phyloP scores from a whole-genome alignment of 441 rosid species.

The Eruca vesicaria region DNA sequence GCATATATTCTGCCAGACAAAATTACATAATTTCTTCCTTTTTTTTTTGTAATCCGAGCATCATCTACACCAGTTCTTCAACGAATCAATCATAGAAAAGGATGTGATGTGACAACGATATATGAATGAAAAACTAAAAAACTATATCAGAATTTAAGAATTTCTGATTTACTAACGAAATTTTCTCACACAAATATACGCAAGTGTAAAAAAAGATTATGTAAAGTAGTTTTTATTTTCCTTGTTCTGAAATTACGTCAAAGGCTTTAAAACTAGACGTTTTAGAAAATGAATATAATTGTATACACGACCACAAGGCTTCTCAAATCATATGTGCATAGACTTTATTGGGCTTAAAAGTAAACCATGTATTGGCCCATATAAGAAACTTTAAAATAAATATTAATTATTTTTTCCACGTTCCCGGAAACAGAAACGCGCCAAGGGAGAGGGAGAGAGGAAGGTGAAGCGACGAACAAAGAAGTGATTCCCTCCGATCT shows the following conservation, averaged over 20 bases:
- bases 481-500: no score
- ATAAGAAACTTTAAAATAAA: no score
- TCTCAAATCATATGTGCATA: no score
- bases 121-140: neutral
- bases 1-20: slow-evolving; percentile 28
- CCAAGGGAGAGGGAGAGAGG: neutral
- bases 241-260: no score
- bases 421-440: neutral
- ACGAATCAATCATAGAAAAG: slow-evolving; percentile 16
- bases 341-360: slow-evolving; percentile 12
- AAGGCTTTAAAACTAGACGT: no score
- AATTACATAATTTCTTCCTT: slow-evolving; percentile 16
- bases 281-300: no score
- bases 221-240: no score
- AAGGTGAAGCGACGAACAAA: slow-evolving; percentile 21
- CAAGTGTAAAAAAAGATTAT: no score
- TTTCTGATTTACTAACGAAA: no score
- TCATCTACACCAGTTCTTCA: slow-evolving; percentile 12
- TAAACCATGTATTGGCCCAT: slow-evolving; percentile 21
- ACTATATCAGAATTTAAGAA: no score
- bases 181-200: no score
- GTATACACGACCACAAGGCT: no score
- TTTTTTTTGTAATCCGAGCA: slow-evolving; percentile 21
- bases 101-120: slow-evolving; percentile 27
- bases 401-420: neutral